phyloP scores from a whole-genome alignment of 164 flowering plant species.

The Vitis vinifera region ASM3070453v1 NC_081815.1:17954501-17955000 shows the following conservation, averaged over 20 bases:
- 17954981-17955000: constrained; percentile 7
- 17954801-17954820: constrained; percentile 4
- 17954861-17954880: constrained; percentile 2
- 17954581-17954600: no score
- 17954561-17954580: no score
- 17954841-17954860: constrained; percentile 1
- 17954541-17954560: no score
- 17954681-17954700: not conserved
- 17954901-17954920: constrained; percentile 8
- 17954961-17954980: constrained; percentile 10
- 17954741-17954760: constrained; percentile 8
- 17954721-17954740: constrained; percentile 1
- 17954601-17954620: not conserved
- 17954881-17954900: constrained; percentile 6
- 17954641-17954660: not conserved
- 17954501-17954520: no score
- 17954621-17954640: constrained; percentile 9
- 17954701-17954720: not conserved
- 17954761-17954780: constrained; percentile 3
- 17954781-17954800: not conserved
- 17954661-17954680: constrained; percentile 4
- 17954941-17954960: constrained; percentile 7
- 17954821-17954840: constrained; percentile 8
- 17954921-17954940: constrained; percentile 9
- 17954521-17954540: no score